phyloP scores from a whole-genome alignment of 306 rosid species.

The Luffa acutangula region DNA sequence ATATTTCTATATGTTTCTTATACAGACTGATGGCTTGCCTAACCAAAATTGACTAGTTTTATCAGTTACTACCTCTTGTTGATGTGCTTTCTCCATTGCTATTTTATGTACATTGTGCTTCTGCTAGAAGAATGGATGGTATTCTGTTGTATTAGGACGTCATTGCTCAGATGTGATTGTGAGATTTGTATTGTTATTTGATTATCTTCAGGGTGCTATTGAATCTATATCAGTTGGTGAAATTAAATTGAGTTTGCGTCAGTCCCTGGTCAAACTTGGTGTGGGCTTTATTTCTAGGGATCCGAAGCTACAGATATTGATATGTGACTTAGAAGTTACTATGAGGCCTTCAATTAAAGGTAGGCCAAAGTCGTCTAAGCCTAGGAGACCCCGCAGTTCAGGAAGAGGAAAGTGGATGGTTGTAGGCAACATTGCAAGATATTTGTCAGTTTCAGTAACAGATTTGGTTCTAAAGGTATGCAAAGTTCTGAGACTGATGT shows the following conservation, averaged over 20 bases:
- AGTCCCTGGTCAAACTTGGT: conserved; percentile 78
- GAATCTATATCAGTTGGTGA: conserved; percentile 94
- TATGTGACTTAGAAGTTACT: conserved; percentile 84
- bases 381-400: conserved; percentile 55
- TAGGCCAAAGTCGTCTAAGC: conserved; percentile 33
- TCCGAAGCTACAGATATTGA: conserved; percentile 88
- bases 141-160: conserved; percentile 15
- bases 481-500: background rate
- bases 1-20: background rate
- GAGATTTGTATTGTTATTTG: conserved; percentile 20
- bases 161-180: conserved; percentile 8
- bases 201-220: conserved; percentile 64
- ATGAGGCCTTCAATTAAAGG: conserved; percentile 74
- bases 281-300: conserved; percentile 84
- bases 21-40: background rate
- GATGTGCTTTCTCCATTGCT: background rate
- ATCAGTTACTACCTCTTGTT: background rate
- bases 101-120: background rate
- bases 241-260: conserved; percentile 86
- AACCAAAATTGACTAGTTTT: background rate
- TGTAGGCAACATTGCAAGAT: conserved; percentile 78
- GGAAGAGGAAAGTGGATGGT: conserved; percentile 96
- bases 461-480: conserved; percentile 88
- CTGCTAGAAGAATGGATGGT: conserved; percentile 2
- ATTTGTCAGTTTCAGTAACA: conserved; percentile 75